These are phyloP conservation scores for Scopulariopsis brevicaulis DNA, from an alignment of 2,329 filamentous ascomycete genomes.

Conservation along the genomic window DNA sequence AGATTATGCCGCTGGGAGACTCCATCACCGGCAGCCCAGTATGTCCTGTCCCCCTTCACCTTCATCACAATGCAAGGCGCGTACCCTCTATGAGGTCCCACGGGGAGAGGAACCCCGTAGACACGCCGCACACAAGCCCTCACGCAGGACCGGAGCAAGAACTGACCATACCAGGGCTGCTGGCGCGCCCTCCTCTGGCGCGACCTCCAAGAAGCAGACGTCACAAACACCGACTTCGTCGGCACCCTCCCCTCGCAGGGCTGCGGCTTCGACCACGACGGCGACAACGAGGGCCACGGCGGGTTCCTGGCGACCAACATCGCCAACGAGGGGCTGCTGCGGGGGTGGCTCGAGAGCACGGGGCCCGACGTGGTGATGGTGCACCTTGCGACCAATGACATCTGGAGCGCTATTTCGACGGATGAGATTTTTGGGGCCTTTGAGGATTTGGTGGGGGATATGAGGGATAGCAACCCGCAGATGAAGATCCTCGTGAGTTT, in stretches of 20 bases:
- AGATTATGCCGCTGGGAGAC: slow-evolving; percentile 20
- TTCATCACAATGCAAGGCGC: background rate
- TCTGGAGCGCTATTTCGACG: slow-evolving; percentile 9
- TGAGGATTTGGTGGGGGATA: slow-evolving; percentile 2
- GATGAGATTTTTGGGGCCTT: slow-evolving; percentile 1
- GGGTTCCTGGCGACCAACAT: slow-evolving; percentile 30
- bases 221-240: slow-evolving; percentile 27
- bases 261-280: slow-evolving; percentile 20
- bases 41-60: background rate
- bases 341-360: slow-evolving; percentile 22
- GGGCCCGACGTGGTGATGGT: slow-evolving; percentile 30
- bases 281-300: slow-evolving; percentile 29
- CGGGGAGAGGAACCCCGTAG: background rate
- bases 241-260: slow-evolving; percentile 24
- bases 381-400: slow-evolving; percentile 34
- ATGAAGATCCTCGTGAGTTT: slow-evolving; percentile 4
- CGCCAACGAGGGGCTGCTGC: slow-evolving; percentile 23
- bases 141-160: background rate
- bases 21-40: slow-evolving; percentile 30
- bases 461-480: slow-evolving; percentile 1
- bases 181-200: slow-evolving; percentile 30
- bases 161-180: slow-evolving; percentile 14
- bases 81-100: background rate
- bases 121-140: background rate
- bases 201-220: slow-evolving; percentile 19